phyloP scores from a whole-genome alignment of 257 asterid genomes.

The Solanum appendiculatum region DNA sequence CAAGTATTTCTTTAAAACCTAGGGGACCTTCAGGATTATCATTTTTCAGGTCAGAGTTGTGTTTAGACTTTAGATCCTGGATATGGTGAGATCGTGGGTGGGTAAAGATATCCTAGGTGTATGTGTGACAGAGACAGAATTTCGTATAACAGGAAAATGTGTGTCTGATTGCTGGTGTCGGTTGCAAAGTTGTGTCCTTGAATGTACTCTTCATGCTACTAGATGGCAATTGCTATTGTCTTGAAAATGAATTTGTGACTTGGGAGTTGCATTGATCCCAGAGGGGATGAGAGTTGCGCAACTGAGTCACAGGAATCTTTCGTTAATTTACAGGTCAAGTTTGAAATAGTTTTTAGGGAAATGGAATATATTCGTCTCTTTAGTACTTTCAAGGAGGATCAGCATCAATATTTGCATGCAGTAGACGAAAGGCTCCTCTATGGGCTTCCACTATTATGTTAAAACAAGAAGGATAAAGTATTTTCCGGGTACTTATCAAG shows the following conservation, averaged over 20 bases:
- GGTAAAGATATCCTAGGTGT: not conserved
- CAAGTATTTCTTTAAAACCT: not conserved
- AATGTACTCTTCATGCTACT: not conserved
- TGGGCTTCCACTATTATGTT: not conserved
- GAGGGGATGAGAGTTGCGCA: not conserved
- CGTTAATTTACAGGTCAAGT: not conserved
- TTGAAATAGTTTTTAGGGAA: not conserved
- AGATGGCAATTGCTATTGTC: not conserved
- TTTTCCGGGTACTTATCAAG: not conserved
- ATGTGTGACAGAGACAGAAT: not conserved
- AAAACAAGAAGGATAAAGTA: not conserved
- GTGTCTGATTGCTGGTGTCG: not conserved
- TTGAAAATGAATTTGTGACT: not conserved
- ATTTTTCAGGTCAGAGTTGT: not conserved
- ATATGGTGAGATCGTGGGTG: not conserved
- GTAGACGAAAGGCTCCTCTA: not conserved
- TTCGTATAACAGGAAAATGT: not conserved
- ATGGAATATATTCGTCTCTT: not conserved
- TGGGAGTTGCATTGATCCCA: not conserved
- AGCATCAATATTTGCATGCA: not conserved
- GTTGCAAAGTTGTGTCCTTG: not conserved
- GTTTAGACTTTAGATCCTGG: not conserved
- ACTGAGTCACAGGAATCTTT: not conserved
- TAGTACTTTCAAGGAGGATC: not conserved
- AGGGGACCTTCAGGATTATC: not conserved